Evolutionary conservation across 108 stramenopile species (phyloP), one percentile per base, ranked within the genome.

Genomic region (Pseudonitzschia multistriata): DNA sequence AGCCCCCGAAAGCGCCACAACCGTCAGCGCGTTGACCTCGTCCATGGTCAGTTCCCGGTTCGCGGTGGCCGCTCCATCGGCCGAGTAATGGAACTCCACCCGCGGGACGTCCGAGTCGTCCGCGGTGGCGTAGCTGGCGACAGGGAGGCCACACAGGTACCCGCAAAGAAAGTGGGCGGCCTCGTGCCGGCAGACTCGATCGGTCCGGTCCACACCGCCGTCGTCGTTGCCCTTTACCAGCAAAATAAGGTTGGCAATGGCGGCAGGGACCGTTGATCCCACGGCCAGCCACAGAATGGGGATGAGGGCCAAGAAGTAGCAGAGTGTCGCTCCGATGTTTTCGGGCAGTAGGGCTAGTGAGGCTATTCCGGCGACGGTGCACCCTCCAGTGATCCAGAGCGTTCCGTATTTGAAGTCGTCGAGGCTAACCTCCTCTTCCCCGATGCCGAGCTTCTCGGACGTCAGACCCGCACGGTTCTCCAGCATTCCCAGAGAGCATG

Each of bases 321-420:
- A 85, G 45, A 94, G 45, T 0, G 90, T 87, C 0, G 93, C 88
- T 11, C 93, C 93, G 53, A 90, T 61, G 67, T 94, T 94, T 5
- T 81, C 78, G 10, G 90, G 93, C 11, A 94, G 66, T 36, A 93
- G 62, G 5, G 88, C 90, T 42, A 90, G 66, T 0, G 83, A 56
- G 3, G 70, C 67, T 7, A 94, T 72, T 4, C 88, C 93, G 14
- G 80, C 47, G 0, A 89, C 70, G 8, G 85, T 74, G 48, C 71
- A 72, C 11, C 80, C 87, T 8, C 86, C 66, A 4, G 81, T 78
- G 4, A 94, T 87, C 37, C 68, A 82, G 1, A 91, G 49, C 5
- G 93, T 91, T 14, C 86, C 85, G 74, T 89, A 83, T 56, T 81
- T 89, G 78, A 94, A 91, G 67, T 94, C 93, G 68, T 94, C 93